A percentile compares a stretch with the other conserved stretches of the same genome.
phyloP scores from a whole-genome alignment of 2,329 filamentous ascomycete species.

The Mycosphaerella sp. region DNA sequence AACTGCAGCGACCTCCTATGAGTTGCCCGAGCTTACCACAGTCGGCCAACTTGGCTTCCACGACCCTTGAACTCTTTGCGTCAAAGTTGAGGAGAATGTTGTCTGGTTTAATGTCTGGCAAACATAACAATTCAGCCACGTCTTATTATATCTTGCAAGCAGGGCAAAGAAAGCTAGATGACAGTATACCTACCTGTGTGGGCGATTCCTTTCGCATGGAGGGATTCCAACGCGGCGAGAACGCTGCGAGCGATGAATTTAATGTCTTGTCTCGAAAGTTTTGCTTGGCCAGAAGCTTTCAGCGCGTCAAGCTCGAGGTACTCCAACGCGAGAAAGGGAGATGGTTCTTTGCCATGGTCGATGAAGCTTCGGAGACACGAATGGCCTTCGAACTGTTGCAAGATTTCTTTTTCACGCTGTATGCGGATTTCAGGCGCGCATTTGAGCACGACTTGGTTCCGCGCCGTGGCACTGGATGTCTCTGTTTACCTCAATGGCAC shows the following conservation, averaged over 20 bases:
- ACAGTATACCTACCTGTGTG: slow-evolving; percentile 19
- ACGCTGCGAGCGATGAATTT: slow-evolving; percentile 20
- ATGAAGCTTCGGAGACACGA: slow-evolving; percentile 10
- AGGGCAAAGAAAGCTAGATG: background rate
- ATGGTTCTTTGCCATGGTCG: slow-evolving; percentile 8
- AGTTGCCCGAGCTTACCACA: slow-evolving; percentile 11
- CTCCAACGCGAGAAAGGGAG: slow-evolving; percentile 7
- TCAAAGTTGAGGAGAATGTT: slow-evolving; percentile 35
- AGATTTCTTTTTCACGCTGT: slow-evolving; percentile 7
- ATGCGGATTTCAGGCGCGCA: slow-evolving; percentile 7
- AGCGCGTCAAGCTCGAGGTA: slow-evolving; percentile 11
- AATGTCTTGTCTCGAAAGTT: slow-evolving; percentile 13
- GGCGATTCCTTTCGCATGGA: slow-evolving; percentile 29
- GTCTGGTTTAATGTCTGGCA: slow-evolving; percentile 34
- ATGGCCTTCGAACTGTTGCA: slow-evolving; percentile 11
- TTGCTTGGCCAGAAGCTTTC: slow-evolving; percentile 4
- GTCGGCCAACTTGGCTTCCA: slow-evolving; percentile 31
- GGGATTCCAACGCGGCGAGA: slow-evolving; percentile 24
- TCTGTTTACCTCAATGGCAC: background rate
- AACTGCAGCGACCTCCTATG: background rate
- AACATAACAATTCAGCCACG: slow-evolving; percentile 1
- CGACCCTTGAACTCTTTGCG: slow-evolving; percentile 25
- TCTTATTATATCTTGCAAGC: slow-evolving; percentile 16
- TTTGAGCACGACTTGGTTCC: slow-evolving; percentile 11
- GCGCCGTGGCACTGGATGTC: slow-evolving; percentile 4